Conservation (phyloP, 31 red algal genomes). For the Endocladia muricata region DNA sequence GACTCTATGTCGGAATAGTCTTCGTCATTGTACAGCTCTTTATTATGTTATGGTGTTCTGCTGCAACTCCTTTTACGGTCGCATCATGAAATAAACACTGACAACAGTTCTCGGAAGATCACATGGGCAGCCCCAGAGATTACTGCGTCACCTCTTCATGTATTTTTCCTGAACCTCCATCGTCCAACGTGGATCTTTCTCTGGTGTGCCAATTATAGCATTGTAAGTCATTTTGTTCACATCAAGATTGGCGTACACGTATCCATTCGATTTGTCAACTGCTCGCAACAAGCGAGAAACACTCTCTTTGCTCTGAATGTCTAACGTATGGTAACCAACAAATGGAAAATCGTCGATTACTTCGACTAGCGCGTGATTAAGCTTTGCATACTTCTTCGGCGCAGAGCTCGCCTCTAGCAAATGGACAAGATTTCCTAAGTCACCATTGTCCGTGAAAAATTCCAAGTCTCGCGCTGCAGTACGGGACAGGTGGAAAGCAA, state of each 20-base stretch:
- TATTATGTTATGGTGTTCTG: no score
- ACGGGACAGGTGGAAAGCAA: background rate
- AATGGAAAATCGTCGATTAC: slow-evolving; percentile 79
- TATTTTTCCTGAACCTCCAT: slow-evolving; percentile 69
- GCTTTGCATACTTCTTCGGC: slow-evolving; percentile 43
- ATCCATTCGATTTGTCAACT: slow-evolving; percentile 88
- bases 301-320: slow-evolving; percentile 78
- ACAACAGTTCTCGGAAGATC: no score
- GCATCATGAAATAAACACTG: no score
- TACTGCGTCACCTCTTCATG: slow-evolving; percentile 16
- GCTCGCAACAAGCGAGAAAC: slow-evolving; percentile 41
- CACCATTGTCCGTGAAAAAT: slow-evolving; percentile 58
- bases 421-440: slow-evolving; percentile 45
- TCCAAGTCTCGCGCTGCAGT: slow-evolving; percentile 51
- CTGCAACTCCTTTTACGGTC: no score
- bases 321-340: slow-evolving; percentile 73
- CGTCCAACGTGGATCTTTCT: slow-evolving; percentile 50
- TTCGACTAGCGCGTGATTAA: slow-evolving; percentile 75
- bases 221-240: slow-evolving; percentile 48
- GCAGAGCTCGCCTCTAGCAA: slow-evolving; percentile 29
- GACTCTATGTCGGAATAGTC: no score
- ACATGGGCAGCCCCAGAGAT: no score
- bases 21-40: no score
- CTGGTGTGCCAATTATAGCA: slow-evolving; percentile 52
- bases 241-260: slow-evolving; percentile 71